Conservation (phyloP, 1,139 yeast species). For the Diutina sp. region DNA sequence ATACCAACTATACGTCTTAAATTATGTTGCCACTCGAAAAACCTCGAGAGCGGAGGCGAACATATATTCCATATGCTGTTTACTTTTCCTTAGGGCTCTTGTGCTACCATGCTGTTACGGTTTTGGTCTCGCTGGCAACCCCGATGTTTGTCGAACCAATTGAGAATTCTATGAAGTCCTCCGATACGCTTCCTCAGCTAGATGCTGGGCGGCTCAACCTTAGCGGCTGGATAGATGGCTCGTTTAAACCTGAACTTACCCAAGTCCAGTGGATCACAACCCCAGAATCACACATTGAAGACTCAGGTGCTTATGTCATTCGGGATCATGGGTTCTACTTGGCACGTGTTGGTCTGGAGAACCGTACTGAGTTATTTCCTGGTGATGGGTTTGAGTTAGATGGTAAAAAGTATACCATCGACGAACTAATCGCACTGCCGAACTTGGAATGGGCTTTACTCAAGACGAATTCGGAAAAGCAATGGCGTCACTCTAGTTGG, state of each 20-base stretch:
- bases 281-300: slow-evolving; percentile 28
- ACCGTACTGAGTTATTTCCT: slow-evolving; percentile 32
- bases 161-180: neutral
- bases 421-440: slow-evolving; percentile 48
- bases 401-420: slow-evolving; percentile 31
- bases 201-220: slow-evolving; percentile 12
- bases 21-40: neutral
- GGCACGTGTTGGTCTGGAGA: slow-evolving; percentile 26
- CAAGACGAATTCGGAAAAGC: slow-evolving; percentile 36
- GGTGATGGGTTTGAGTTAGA: slow-evolving; percentile 31
- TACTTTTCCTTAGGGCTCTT: neutral
- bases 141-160: neutral
- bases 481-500: slow-evolving; percentile 31
- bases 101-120: neutral
- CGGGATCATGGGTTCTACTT: slow-evolving; percentile 12
- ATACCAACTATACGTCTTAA: too few species aligned
- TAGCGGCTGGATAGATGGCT: slow-evolving; percentile 29
- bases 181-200: neutral
- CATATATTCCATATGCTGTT: neutral
- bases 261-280: slow-evolving; percentile 58
- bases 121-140: neutral
- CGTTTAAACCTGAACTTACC: slow-evolving; percentile 35
- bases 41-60: neutral
- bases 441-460: slow-evolving; percentile 44
- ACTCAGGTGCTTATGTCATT: slow-evolving; percentile 43